phyloP scores from a whole-genome alignment of 2,329 filamentous ascomycete species.

The Ascochyta fabae region DNA sequence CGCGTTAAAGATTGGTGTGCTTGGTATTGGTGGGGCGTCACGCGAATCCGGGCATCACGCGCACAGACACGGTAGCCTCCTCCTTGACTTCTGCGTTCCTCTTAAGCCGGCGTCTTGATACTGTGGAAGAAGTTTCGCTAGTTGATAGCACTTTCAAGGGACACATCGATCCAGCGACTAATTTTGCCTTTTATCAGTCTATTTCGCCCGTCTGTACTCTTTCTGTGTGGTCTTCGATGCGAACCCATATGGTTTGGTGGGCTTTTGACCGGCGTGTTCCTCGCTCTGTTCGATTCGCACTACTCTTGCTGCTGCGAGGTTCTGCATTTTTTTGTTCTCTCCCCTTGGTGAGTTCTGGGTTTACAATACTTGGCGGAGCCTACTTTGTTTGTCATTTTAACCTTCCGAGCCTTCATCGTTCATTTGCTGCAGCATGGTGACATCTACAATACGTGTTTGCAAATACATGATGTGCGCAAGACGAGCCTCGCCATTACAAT shows the following conservation, averaged over 20 bases:
- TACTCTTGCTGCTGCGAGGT: neutral
- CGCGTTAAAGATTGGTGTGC: too few species aligned
- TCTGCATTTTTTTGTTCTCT: neutral
- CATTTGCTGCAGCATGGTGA: neutral
- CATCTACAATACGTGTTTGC: neutral
- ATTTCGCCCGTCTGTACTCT: neutral
- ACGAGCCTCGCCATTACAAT: neutral
- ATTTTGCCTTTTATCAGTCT: neutral
- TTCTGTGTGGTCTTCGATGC: neutral
- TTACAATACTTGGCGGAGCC: neutral
- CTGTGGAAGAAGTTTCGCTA: neutral
- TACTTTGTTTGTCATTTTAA: conserved; percentile 2
- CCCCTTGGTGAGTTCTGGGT: neutral
- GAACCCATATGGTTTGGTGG: neutral
- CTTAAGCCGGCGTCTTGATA: too few species aligned
- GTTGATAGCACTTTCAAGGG: neutral
- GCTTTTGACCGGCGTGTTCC: neutral
- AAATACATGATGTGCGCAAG: neutral
- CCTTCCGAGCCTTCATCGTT: neutral
- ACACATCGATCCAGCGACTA: conserved; percentile 2
- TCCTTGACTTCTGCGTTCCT: neutral
- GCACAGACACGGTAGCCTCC: too few species aligned
- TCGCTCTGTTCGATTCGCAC: neutral
- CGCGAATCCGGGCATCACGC: too few species aligned
- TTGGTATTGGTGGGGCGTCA: too few species aligned